Conservation (phyloP, 2,329 filamentous ascomycete genomes). For the Didymella segeticola region DNA sequence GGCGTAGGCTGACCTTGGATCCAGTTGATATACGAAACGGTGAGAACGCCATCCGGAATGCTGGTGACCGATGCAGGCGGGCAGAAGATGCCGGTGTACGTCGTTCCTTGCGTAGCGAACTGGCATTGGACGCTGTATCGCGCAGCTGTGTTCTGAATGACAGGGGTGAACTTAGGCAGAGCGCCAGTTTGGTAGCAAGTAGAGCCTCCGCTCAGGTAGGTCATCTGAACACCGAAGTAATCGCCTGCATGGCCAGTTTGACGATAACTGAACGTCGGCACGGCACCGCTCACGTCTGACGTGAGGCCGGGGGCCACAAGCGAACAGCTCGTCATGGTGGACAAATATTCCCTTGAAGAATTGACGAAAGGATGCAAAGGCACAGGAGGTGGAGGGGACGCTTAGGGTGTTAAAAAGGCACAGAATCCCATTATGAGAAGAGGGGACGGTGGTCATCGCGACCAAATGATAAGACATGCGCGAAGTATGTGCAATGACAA, state of each 20-base stretch:
- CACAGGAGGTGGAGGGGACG: not conserved
- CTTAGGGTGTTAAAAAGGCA: not conserved
- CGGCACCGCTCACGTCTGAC: not conserved
- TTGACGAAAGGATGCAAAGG: not conserved
- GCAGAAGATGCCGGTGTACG: slow-evolving; percentile 8
- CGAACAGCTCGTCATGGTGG: slow-evolving; percentile 11
- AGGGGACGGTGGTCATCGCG: not conserved
- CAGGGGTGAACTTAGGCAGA: not conserved
- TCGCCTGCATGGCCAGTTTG: not conserved
- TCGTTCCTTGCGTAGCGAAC: not conserved
- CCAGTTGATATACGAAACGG: slow-evolving; percentile 8
- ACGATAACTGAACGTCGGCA: slow-evolving; percentile 11
- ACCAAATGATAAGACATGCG: not conserved
- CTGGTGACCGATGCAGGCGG: not conserved
- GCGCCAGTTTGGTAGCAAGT: slow-evolving; percentile 6
- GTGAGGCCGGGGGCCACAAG: slow-evolving; percentile 6
- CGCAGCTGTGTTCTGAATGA: slow-evolving; percentile 1
- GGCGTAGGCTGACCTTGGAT: not conserved
- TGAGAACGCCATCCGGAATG: slow-evolving; percentile 9
- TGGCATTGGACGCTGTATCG: not conserved
- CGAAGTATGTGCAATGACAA: not conserved
- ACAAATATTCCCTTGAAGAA: not conserved
- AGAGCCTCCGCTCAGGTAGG: slow-evolving; percentile 3
- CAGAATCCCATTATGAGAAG: too few relatives aligned
- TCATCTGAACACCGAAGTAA: slow-evolving; percentile 9